Base-by-base conservation (phyloP, 2,329 filamentous ascomycete genomes). In the Aureobasidium sp. region DNA sequence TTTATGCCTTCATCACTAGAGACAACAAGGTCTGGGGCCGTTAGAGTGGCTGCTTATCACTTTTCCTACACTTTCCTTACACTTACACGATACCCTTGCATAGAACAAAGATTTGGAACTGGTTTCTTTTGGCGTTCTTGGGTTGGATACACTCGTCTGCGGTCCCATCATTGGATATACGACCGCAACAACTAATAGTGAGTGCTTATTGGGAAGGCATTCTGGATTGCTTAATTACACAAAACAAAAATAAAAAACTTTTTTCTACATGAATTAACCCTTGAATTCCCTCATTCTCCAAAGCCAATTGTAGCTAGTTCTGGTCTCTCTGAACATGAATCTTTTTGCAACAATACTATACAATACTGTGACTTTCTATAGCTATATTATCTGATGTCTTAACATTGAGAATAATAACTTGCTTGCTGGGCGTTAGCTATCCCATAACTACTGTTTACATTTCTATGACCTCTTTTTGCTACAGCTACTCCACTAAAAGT, bases 1-100 rank as follows among this genome's bases (percentile, higher is more conserved):
- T 85, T 0, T 82, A 78, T 67, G 82, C 82, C 0, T 56, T 82
- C 25, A 58, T 83, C 4, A 87, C 84, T 8, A 66, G 71, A 63
- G 65, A 66, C 34, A 66, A 66, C 29, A 73, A 70, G 4, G 63
- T 64, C 14, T 74, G 72, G 72, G 55, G 55, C 29, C 55, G 55
- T n/a, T 58, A 48, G 48, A 37, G 15, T 52, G 12, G 3, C 25
- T 53, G 12, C 20, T 41, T 36, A 34, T 2, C 14, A 29, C 17
- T n/a, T 17, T 14, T 25, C 34, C 15, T 36, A 25, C 31, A 20
- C 31, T 27, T 45, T 25, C 34, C 34, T 41, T 31, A 41, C 51
- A 27, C 36, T 14, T 42, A 55, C 22, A 53, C 22, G 20, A 37
- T 53, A 53, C 49, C 48, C 47, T n/a, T 11, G 27, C 27, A 14